Evolutionary conservation across 352 stramenopile genomes (phyloP), one percentile per base, ranked within the genome.

Genomic region (Pythium sukuiense): DNA sequence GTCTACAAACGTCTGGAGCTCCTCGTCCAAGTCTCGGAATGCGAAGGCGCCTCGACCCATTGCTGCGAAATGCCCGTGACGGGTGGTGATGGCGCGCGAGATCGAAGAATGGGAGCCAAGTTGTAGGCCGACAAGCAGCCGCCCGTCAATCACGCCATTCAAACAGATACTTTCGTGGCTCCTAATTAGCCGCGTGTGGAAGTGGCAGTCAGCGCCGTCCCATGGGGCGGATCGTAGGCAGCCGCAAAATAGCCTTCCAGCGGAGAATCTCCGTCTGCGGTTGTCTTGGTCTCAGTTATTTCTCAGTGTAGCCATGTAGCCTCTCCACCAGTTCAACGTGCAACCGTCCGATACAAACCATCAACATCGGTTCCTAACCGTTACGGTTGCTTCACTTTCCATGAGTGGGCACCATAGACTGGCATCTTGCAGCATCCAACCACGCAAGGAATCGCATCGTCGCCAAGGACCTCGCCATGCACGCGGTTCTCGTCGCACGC

Each of bases 11-110:
- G 48, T 8, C 33, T 61, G 57, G 41, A 70, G 67, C 33, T 74
- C 67, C 32, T 74, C 67, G 52, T 74, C 67, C 6, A 70, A 55
- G 29, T 74, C 67, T 8, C 67, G 67, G 49, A 69, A 74, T 29
- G 67, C 67, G 54, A 52, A 74, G 29, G 53, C 41, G n/a, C 2
- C 61, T 55, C 67, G 67, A 2, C 39, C 52, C 67, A 74, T 74
- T 52, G 45, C 45, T 30, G n/a, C n/a, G 45, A 52, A 52, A 52
- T 1, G 0, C 45, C 29, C 45, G 45, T 20, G 45, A 52, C 20
- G 45, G 8, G n/a, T 52, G 7, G 5, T 29, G 7, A 9, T 33
- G 20, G 14, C 2, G 35, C 9, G 48, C 18, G n/a, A 32, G n/a
- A 41, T 61, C 13, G 37, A 43, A 55, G 52, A 60, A 52, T 54